phyloP scores from a whole-genome alignment of 2,329 filamentous ascomycete species.

The Phyllosticta paracitricarpa region DNA sequence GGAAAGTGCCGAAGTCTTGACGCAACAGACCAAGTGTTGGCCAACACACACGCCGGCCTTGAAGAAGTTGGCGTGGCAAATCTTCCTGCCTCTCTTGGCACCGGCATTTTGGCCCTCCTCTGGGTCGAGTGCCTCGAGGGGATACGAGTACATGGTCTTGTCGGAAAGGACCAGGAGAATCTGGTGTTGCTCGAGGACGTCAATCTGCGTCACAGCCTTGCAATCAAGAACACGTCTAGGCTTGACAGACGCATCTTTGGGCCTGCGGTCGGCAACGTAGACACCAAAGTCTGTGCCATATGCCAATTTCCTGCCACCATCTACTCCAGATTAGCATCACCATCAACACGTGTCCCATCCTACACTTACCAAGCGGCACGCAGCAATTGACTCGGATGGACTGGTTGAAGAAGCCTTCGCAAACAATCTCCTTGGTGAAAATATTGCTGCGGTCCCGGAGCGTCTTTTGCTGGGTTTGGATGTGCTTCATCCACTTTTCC shows the following conservation, averaged over 20 bases:
- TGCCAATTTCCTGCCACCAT: slow-evolving; percentile 88
- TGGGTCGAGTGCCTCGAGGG: slow-evolving; percentile 74
- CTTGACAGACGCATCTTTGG: slow-evolving; percentile 62
- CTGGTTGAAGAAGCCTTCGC: slow-evolving; percentile 83
- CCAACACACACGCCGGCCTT: slow-evolving; percentile 92
- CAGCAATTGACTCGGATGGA: slow-evolving; percentile 89
- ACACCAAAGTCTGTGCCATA: slow-evolving; percentile 92
- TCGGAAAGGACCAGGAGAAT: slow-evolving; percentile 85
- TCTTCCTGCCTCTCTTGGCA: slow-evolving; percentile 84
- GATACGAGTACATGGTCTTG: slow-evolving; percentile 85
- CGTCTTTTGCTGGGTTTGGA: slow-evolving; percentile 80
- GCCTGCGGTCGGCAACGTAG: slow-evolving; percentile 82
- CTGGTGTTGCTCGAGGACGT: slow-evolving; percentile 91
- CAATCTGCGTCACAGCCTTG: slow-evolving; percentile 83
- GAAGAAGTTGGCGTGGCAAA: slow-evolving; percentile 98
- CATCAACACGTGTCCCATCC: background rate
- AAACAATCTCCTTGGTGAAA: slow-evolving; percentile 57
- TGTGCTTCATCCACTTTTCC: slow-evolving; percentile 95
- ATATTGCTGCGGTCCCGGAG: slow-evolving; percentile 67
- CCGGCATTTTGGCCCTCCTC: slow-evolving; percentile 64
- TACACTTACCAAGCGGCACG: slow-evolving; percentile 68
- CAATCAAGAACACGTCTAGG: slow-evolving; percentile 80
- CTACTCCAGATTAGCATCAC: slow-evolving; percentile 37
- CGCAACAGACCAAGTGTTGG: slow-evolving; percentile 87
- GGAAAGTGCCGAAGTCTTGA: slow-evolving; percentile 86